Evolutionary conservation across 306 rosid genomes (phyloP).

Genomic region (Acacia melanoxylon): DNA sequence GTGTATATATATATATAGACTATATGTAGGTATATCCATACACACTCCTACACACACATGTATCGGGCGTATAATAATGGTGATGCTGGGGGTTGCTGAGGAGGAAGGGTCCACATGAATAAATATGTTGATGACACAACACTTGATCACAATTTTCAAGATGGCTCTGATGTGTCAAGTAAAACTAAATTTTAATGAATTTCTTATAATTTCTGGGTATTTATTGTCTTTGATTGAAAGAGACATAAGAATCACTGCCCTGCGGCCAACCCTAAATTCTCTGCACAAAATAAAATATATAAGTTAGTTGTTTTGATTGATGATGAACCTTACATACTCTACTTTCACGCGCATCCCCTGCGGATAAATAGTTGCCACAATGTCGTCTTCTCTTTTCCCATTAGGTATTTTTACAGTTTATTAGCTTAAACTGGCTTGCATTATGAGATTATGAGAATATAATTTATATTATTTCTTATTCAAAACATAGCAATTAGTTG

Average conservation of each 20-base stretch:
- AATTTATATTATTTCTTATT: too few relatives aligned
- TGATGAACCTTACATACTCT: not conserved
- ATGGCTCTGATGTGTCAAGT: slow-evolving; percentile 34
- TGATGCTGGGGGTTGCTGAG: slow-evolving; percentile 7
- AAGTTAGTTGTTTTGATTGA: too few relatives aligned
- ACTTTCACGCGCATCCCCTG: not conserved
- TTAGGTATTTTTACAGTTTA: not conserved
- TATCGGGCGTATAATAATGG: not conserved
- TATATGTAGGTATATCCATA: not conserved
- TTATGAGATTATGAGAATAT: too few relatives aligned
- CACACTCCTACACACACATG: not conserved
- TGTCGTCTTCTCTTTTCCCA: slow-evolving; percentile 5
- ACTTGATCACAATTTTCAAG: slow-evolving; percentile 56
- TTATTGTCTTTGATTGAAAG: not conserved
- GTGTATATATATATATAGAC: not conserved
- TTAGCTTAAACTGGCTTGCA: too few relatives aligned
- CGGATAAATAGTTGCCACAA: not conserved
- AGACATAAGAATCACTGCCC: slow-evolving; percentile 1
- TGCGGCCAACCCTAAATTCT: slow-evolving; percentile 18
- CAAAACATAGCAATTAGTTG: too few relatives aligned
- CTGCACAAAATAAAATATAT: not conserved
- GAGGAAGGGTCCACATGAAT: slow-evolving; percentile 63
- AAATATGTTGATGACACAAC: slow-evolving; percentile 56
- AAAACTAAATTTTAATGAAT: not conserved
- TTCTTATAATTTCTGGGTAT: not conserved